These are phyloP conservation scores for Fraxinus cuspidata DNA, from an alignment of 257 asterid genomes.

Conservation along the genomic window DNA sequence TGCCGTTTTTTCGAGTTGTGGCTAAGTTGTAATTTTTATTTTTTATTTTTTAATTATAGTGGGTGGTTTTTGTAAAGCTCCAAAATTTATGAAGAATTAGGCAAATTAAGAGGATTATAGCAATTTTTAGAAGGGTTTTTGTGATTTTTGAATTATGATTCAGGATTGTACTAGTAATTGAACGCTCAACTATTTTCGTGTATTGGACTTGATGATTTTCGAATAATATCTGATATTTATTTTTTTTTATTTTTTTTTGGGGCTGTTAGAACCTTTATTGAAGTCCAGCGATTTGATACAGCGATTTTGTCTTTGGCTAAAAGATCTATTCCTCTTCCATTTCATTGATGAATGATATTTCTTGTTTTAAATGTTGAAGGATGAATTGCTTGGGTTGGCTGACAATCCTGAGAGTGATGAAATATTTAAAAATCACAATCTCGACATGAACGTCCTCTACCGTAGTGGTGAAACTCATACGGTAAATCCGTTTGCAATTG, in stretches of 20 bases:
- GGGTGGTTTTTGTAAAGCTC: neutral
- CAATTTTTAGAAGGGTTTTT: neutral
- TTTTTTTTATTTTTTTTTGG: too few species aligned
- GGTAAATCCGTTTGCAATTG: conserved; percentile 40
- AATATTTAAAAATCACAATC: conserved; percentile 59
- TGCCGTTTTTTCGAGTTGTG: neutral
- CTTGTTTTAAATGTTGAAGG: conserved; percentile 52
- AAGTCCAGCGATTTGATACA: neutral
- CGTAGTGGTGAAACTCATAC: conserved; percentile 88
- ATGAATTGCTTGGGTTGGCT: conserved; percentile 94
- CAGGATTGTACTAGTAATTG: neutral
- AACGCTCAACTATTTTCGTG: too few species aligned
- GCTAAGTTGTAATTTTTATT: neutral
- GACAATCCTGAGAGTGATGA: conserved; percentile 56
- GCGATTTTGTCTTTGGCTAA: neutral
- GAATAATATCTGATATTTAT: neutral
- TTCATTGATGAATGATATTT: conserved; percentile 15
- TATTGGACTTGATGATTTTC: neutral
- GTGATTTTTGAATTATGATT: conserved; percentile 13
- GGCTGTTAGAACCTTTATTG: too few species aligned
- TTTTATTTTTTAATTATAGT: neutral
- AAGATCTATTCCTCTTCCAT: neutral
- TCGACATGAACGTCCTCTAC: conserved; percentile 78
- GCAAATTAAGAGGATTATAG: neutral
- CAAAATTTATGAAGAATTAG: neutral